These are phyloP conservation scores for Acer yangbiense DNA, from an alignment of 345 rosid species.

Conservation along the genomic window DNA sequence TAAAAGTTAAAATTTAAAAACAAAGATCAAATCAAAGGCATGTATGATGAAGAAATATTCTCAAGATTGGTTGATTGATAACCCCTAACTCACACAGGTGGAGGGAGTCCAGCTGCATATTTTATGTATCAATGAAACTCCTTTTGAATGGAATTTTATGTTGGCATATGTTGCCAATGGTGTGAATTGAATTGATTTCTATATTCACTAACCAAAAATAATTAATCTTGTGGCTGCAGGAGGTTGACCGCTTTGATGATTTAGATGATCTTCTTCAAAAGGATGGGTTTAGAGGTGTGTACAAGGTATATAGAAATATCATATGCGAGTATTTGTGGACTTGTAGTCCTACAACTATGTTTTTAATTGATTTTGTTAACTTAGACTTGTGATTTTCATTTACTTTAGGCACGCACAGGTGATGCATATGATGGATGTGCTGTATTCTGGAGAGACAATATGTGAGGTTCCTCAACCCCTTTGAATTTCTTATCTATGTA, in stretches of 20 bases:
- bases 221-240: conserved; percentile 42
- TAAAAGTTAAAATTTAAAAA: too few species aligned
- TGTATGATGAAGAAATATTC: not conserved
- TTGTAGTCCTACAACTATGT: not conserved
- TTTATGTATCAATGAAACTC: not conserved
- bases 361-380: not conserved
- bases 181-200: conserved; percentile 6
- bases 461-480: conserved; percentile 41
- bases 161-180: not conserved
- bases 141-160: not conserved
- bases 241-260: conserved; percentile 71
- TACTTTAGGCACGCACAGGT: conserved; percentile 76
- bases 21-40: not conserved
- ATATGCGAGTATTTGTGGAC: not conserved
- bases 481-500: not conserved
- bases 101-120: not conserved
- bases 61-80: not conserved
- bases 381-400: conserved; percentile 21
- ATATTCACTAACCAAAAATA: conserved; percentile 3
- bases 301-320: conserved; percentile 52
- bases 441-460: conserved; percentile 71
- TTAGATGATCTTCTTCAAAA: conserved; percentile 47
- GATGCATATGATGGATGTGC: conserved; percentile 90
- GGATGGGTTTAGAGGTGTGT: conserved; percentile 73
- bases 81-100: not conserved